Evolutionary conservation across 1,139 yeast genomes (phyloP), one percentile per base, ranked within the genome.

Genomic region (Geotrichum phurueaensis): DNA sequence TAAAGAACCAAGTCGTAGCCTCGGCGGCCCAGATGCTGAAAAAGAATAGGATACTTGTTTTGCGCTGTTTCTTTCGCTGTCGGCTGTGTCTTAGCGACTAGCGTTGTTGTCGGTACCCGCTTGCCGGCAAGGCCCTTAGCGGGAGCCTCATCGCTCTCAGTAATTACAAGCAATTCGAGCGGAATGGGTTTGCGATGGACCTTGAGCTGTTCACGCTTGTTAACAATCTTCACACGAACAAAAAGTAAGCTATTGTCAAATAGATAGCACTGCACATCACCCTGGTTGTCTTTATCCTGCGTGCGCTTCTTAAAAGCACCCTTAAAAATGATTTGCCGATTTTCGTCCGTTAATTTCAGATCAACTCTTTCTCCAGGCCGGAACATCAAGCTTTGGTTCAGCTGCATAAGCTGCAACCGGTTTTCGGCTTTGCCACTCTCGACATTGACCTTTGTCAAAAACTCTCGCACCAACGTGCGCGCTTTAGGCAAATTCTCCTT

Each of bases 371-470:
- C 96, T 59, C 97, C 97, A 4, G 85, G 85, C 65, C 87, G 80
- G 76, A 85, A 86, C 12, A 85, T 79, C 57, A 86, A 76, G 64
- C 84, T 82, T 72, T 94, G 89, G 70, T 90, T 92, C 72, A 95
- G 79, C 60, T 91, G 87, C 80, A 91, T 87, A 64, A 94, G 81
- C 68, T 91, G 90, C 76, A 91, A 92, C 66, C 97, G 82, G 77
- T 94, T 97, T 48, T 96, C 94, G 57, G 96, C 90, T 69, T 87
- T 92, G 74, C 99, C 99, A 57, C 96, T 88, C 70, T 92, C 97
- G 54, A 84, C 79, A 73, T 95, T 95, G 67, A 94, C 91, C 71
- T 88, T 83, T 33, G 81, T 85, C 75, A 94, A 82, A 63, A 91
- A 84, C 65, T 84, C 87, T 65, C 87, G 86, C 55, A 94, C 82